These are phyloP conservation scores for Alectoria sarmentosa DNA, from an alignment of 495 filamentous ascomycete genomes.

Conservation along the genomic window DNA sequence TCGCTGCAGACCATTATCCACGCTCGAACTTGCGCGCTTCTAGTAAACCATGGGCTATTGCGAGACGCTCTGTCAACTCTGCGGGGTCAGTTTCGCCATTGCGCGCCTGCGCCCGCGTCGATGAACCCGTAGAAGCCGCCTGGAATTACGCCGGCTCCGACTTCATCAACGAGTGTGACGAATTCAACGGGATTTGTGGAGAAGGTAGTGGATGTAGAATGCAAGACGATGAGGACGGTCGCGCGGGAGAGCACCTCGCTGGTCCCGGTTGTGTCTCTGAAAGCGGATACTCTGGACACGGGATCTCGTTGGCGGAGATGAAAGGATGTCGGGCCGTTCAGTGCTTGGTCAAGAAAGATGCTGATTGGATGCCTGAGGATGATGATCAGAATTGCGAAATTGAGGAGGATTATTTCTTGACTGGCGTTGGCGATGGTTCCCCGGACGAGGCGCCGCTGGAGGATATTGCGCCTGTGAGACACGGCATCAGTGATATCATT, in stretches of 20 bases:
- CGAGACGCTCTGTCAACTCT: slow-evolving; percentile 4
- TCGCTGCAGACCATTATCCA: not conserved
- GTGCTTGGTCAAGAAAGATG: not conserved
- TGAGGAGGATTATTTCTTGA: slow-evolving; percentile 2
- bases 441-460: not conserved
- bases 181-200: not conserved
- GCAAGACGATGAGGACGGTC: not conserved
- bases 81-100: slow-evolving; percentile 8
- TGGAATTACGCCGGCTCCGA: not conserved
- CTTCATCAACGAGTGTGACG: not conserved
- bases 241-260: slow-evolving; percentile 1
- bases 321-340: slow-evolving; percentile 6
- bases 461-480: not conserved
- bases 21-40: not conserved
- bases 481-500: not conserved
- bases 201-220: slow-evolving; percentile 1
- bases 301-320: slow-evolving; percentile 6
- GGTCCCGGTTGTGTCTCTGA: not conserved
- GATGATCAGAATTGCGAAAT: slow-evolving; percentile 8
- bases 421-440: not conserved
- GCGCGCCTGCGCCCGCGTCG: not conserved
- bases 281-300: slow-evolving; percentile 2
- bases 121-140: slow-evolving; percentile 1
- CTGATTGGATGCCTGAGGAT: slow-evolving; percentile 4
- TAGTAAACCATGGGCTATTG: not conserved